A percentile compares a stretch with the other conserved stretches of the same genome.
Conservation (phyloP, 768 basidiomycete genomes). For the Hygrocybe punicea region DNA sequence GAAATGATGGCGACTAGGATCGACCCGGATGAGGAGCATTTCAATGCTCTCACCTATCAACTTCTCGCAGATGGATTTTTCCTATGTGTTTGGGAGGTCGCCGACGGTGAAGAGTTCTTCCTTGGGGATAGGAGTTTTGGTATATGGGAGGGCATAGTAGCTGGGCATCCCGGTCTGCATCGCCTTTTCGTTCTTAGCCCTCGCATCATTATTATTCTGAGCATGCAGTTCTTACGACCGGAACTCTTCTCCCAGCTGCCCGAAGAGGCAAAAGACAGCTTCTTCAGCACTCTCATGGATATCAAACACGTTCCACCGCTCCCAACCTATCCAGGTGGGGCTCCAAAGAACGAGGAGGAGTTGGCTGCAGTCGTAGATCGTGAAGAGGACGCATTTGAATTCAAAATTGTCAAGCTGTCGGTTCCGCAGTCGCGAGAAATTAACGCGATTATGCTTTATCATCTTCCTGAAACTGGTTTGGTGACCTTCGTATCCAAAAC, state of each 20-base stretch:
- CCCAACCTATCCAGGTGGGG: neutral
- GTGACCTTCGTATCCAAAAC: neutral
- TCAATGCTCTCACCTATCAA: slow-evolving; percentile 19
- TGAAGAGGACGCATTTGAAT: slow-evolving; percentile 20
- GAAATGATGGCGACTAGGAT: neutral
- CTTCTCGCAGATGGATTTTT: slow-evolving; percentile 13
- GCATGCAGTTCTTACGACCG: slow-evolving; percentile 6
- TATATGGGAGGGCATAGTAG: slow-evolving; percentile 27
- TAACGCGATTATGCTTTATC: neutral
- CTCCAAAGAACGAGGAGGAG: slow-evolving; percentile 2
- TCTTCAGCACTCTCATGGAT: neutral
- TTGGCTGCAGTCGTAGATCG: slow-evolving; percentile 5
- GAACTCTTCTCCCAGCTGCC: slow-evolving; percentile 7
- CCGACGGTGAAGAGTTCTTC: slow-evolving; percentile 28
- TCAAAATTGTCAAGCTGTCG: slow-evolving; percentile 20
- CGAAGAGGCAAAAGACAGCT: slow-evolving; percentile 1
- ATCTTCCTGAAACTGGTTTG: neutral
- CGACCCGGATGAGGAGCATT: slow-evolving; percentile 15
- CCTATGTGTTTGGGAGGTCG: slow-evolving; percentile 27
- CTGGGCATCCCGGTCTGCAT: slow-evolving; percentile 13
- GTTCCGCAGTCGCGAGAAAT: neutral
- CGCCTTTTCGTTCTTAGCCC: slow-evolving; percentile 31
- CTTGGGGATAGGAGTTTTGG: slow-evolving; percentile 28
- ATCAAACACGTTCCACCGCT: too few species aligned
- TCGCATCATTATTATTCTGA: slow-evolving; percentile 23